These are phyloP conservation scores for Seiridium unicorne DNA, from an alignment of 2,329 filamentous ascomycete species.

Conservation along the genomic window DNA sequence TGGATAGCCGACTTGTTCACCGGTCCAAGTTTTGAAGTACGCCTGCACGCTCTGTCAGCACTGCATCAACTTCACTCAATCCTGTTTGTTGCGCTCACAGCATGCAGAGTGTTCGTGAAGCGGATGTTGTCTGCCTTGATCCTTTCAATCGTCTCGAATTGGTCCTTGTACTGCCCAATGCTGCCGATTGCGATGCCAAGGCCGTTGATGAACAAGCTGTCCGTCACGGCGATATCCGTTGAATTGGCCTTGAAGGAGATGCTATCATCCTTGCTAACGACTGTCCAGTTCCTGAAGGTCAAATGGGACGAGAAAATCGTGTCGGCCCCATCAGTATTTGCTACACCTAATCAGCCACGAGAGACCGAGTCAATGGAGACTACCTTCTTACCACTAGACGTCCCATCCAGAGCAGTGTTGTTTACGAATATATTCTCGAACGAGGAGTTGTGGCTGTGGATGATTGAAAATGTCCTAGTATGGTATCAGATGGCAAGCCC, in stretches of 20 bases:
- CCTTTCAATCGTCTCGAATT: constrained; percentile 48
- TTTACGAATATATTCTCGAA: constrained; percentile 54
- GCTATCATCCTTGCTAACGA: constrained; percentile 52
- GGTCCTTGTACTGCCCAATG: constrained; percentile 52
- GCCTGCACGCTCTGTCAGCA: constrained; percentile 15
- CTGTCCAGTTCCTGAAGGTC: constrained; percentile 47
- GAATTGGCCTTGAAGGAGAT: constrained; percentile 56
- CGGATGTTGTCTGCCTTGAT: constrained; percentile 45
- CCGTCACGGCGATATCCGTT: constrained; percentile 50
- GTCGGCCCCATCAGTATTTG: constrained; percentile 29
- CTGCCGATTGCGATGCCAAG: constrained; percentile 54
- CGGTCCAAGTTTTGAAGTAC: constrained; percentile 60
- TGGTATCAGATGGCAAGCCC: neutral
- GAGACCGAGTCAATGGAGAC: neutral
- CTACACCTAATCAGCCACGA: neutral
- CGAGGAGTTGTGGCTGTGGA: constrained; percentile 42
- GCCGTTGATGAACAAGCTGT: constrained; percentile 48
- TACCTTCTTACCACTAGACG: constrained; percentile 25
- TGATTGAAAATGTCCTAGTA: constrained; percentile 47
- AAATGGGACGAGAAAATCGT: constrained; percentile 53
- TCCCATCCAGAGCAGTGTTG: constrained; percentile 21
- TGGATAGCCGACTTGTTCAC: constrained; percentile 47
- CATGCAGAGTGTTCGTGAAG: constrained; percentile 37
- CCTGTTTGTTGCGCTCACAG: constrained; percentile 30
- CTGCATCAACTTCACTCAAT: neutral